Conservation (phyloP, 2,329 filamentous ascomycete species). For the Diaporthe vaccinii region DNA sequence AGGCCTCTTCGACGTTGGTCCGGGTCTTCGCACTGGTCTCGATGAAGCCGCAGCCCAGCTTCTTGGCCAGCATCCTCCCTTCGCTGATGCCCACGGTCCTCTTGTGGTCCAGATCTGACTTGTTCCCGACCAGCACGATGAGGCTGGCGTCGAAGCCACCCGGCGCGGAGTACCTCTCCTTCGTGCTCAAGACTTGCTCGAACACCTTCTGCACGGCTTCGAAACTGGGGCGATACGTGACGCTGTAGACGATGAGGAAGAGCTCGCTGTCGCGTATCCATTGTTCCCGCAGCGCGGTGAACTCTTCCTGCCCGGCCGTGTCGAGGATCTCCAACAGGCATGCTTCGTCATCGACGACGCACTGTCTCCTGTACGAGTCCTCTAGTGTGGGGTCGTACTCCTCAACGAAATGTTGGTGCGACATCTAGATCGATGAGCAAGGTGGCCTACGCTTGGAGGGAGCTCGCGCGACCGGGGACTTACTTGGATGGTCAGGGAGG, state of each 20-base stretch:
- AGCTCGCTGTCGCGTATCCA: constrained; percentile 42
- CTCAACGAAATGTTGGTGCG: constrained; percentile 40
- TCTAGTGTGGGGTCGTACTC: constrained; percentile 41
- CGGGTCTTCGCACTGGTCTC: constrained; percentile 41
- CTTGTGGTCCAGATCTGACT: constrained; percentile 39
- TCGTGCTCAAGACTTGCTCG: constrained; percentile 37
- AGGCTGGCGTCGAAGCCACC: constrained; percentile 37
- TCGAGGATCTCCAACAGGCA: constrained; percentile 40
- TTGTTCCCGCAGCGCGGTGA: constrained; percentile 40
- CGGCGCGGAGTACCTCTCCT: constrained; percentile 35
- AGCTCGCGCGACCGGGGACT: constrained; percentile 12
- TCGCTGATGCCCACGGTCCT: constrained; percentile 39
- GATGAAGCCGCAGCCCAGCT: constrained; percentile 41
- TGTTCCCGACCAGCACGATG: constrained; percentile 40
- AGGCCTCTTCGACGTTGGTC: constrained; percentile 41
- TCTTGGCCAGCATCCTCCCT: constrained; percentile 37
- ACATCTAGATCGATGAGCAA: constrained; percentile 34
- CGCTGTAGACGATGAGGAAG: constrained; percentile 40
- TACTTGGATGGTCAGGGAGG: constrained; percentile 40
- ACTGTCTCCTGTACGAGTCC: constrained; percentile 40
- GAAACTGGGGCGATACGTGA: constrained; percentile 40
- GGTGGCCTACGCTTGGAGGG: neutral
- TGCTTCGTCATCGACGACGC: constrained; percentile 38
- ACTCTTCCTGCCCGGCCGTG: constrained; percentile 41
- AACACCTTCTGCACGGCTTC: constrained; percentile 39